Evolutionary conservation across 2,329 filamentous ascomycete genomes (phyloP), one percentile per base, ranked within the genome.

Genomic region (Plectosphaerella cucumerina): DNA sequence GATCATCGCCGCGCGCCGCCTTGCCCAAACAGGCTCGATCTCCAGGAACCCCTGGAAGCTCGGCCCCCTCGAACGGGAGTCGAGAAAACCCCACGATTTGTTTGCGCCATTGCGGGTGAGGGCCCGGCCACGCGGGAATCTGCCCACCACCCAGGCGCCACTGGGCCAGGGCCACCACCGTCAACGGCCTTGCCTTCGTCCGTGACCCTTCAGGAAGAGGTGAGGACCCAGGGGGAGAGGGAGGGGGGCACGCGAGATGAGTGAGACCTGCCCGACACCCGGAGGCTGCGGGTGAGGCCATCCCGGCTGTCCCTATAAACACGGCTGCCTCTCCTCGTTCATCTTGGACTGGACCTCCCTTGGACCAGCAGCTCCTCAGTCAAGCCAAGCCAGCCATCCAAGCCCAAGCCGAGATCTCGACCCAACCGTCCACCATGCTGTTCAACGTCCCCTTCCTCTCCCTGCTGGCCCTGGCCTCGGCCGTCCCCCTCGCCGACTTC

Each of bases 401-500:
- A 11, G 12, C 26, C 26, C 26, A 31, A 31, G 26, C 6, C 8
- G n/a, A n/a, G n/a, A 39, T 18, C 17, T 42, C 39, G 6, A 4
- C 20, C 39, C 10, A 17, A 11, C 20, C 17, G 17, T 18, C 39
- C n/a, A 42, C 39, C 43, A 57, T 57, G 55, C 39, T 57, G 53
- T 48, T 46, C 55, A 57, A 56, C 41, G 37, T 53, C 31, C 48
- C 53, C 23, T 41, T 57, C 37, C 49, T 57, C 41, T 43, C 55
- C 41, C 45, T 57, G 22, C 51, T 57, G 46, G 43, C 50, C 26
- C 44, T 48, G 49, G 53, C 50, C 44, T 50, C 53, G 49, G 55
- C 55, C 10, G 44, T 51, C 11, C 55, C 55, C 21, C 26, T 56
- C 20, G 31, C 51, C 21, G 44, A 47, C 43, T 50, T 41, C 22